These are phyloP conservation scores for Zopfia rhizophila DNA, from an alignment of 2,329 filamentous ascomycete genomes.

Conservation along the genomic window DNA sequence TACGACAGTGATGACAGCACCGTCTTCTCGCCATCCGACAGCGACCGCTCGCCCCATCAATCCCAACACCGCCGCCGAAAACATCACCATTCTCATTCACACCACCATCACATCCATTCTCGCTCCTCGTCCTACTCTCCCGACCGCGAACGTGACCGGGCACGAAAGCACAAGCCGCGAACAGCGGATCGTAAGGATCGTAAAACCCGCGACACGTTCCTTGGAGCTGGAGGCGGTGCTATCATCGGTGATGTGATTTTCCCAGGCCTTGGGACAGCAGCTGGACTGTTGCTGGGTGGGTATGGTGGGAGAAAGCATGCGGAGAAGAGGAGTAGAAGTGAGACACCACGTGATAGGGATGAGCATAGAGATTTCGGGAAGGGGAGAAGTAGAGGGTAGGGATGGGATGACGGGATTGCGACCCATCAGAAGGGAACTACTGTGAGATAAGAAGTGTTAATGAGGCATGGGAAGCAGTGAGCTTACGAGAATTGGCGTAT, in stretches of 20 bases:
- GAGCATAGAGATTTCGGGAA: conserved; percentile 20
- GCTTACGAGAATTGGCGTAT: no score
- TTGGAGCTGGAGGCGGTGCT: conserved; percentile 57
- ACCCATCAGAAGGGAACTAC: conserved; percentile 66
- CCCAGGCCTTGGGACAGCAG: conserved; percentile 54
- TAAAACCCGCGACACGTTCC: conserved; percentile 51
- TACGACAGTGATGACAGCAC: conserved; percentile 29
- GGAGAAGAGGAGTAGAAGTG: conserved; percentile 40
- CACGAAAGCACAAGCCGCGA: conserved; percentile 26
- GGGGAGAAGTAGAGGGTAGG: conserved; percentile 46
- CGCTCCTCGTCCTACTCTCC: conserved; percentile 10
- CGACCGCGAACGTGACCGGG: conserved; percentile 14
- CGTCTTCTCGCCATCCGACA: conserved; percentile 9
- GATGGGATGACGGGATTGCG: conserved; percentile 48
- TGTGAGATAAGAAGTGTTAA: conserved; percentile 62
- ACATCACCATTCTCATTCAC: conserved; percentile 7
- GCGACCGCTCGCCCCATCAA: conserved; percentile 17
- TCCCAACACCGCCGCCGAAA: conserved; percentile 20
- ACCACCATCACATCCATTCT: conserved; percentile 10
- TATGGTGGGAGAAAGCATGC: conserved; percentile 55
- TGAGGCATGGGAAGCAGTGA: no score
- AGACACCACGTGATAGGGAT: conserved; percentile 16
- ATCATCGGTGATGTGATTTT: conserved; percentile 58
- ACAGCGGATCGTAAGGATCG: neutral
- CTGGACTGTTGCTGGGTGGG: conserved; percentile 53